A percentile compares a stretch with the other conserved stretches of the same genome.
These are phyloP conservation scores for Ceriops decandra DNA, from an alignment of 345 rosid genomes.

Conservation along the genomic window DNA sequence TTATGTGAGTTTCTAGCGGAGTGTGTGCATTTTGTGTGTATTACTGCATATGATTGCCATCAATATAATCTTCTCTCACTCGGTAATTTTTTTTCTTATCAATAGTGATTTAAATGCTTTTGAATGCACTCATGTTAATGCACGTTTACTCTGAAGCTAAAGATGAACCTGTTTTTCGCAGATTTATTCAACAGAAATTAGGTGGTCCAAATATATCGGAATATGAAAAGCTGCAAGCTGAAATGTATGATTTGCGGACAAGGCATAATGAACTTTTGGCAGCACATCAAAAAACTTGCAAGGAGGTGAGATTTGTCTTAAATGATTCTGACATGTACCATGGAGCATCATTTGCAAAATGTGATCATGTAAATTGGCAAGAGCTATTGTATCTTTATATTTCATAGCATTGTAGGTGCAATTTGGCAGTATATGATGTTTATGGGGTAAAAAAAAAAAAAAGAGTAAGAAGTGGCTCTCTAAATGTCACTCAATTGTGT, in stretches of 20 bases:
- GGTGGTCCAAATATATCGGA: slow-evolving; percentile 74
- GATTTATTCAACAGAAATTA: slow-evolving; percentile 81
- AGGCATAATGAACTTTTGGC: slow-evolving; percentile 69
- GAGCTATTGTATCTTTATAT: too few species aligned
- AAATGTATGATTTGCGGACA: slow-evolving; percentile 58
- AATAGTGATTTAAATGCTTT: not conserved
- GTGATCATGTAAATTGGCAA: too few species aligned
- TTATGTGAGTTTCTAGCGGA: not conserved
- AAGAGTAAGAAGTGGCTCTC: too few species aligned
- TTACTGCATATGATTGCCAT: not conserved
- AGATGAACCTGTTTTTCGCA: slow-evolving; percentile 23
- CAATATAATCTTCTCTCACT: too few species aligned
- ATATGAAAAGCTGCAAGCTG: slow-evolving; percentile 81
- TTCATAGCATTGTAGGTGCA: too few species aligned
- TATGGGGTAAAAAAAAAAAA: too few species aligned
- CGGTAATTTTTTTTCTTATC: not conserved
- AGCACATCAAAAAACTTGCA: slow-evolving; percentile 60
- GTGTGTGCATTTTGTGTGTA: not conserved
- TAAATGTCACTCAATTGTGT: too few species aligned
- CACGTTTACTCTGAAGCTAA: not conserved
- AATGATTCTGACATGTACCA: not conserved
- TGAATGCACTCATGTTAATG: not conserved
- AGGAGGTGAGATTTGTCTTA: slow-evolving; percentile 43
- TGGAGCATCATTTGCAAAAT: too few species aligned
- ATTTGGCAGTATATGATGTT: too few species aligned